These are phyloP conservation scores for Clathrus columnatus DNA, from an alignment of 768 basidiomycete species.

Conservation along the genomic window DNA sequence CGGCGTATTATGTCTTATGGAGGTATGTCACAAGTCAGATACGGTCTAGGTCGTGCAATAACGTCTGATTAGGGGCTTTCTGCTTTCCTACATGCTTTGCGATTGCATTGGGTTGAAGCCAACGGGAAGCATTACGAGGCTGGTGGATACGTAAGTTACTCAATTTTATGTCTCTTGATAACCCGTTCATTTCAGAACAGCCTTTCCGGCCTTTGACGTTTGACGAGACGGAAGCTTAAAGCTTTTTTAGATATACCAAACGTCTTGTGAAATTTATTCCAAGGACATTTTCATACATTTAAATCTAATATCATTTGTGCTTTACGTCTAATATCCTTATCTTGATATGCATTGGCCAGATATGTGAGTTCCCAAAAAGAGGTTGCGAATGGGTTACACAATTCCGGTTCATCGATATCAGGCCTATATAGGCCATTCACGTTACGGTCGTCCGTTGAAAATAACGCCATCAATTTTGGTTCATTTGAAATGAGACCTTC, in stretches of 20 bases:
- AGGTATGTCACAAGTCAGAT: constrained; percentile 47
- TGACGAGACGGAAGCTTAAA: constrained; percentile 17
- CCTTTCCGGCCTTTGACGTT: constrained; percentile 28
- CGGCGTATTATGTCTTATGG: constrained; percentile 84
- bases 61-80: constrained; percentile 60
- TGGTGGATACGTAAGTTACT: constrained; percentile 69
- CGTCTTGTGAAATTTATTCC: background rate
- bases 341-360: constrained; percentile 40
- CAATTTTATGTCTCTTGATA: constrained; percentile 14
- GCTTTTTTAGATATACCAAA: background rate
- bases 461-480: constrained; percentile 69
- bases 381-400: constrained; percentile 73
- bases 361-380: constrained; percentile 76
- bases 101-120: constrained; percentile 96
- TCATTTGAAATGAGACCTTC: constrained; percentile 65
- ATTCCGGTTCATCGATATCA: constrained; percentile 82
- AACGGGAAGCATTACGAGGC: constrained; percentile 96
- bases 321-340: background rate
- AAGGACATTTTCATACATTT: background rate
- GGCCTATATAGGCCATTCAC: constrained; percentile 79
- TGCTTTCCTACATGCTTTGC: constrained; percentile 92
- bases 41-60: constrained; percentile 7
- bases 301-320: background rate
- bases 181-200: constrained; percentile 13
- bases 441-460: constrained; percentile 80